These are phyloP conservation scores for Lactarius quietus DNA, from an alignment of 768 basidiomycete species.

Conservation along the genomic window DNA sequence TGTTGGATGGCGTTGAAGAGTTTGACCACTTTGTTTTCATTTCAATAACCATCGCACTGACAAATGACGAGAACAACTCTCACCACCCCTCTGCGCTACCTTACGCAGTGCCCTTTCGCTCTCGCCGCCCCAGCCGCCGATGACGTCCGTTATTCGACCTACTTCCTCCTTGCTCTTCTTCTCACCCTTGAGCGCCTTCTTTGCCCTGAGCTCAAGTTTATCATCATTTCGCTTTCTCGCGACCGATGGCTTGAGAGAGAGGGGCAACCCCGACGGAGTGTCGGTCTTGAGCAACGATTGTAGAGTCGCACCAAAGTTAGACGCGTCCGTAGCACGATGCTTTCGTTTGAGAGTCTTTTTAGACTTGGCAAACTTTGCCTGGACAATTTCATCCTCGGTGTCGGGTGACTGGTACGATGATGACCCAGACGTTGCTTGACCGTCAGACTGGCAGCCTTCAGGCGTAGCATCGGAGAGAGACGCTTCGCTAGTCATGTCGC, in stretches of 20 bases:
- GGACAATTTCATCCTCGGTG: conserved; percentile 64
- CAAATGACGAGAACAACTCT: conserved; percentile 25
- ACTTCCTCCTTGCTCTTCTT: conserved; percentile 72
- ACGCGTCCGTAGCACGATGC: conserved; percentile 70
- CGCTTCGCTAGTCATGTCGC: not conserved
- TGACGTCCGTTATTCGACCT: conserved; percentile 62
- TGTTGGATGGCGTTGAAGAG: conserved; percentile 86
- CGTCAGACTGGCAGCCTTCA: conserved; percentile 21
- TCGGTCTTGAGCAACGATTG: conserved; percentile 69
- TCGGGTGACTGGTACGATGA: conserved; percentile 33
- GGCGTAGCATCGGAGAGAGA: conserved; percentile 19
- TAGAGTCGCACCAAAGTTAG: conserved; percentile 71
- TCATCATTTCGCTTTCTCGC: conserved; percentile 67
- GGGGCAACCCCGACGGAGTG: conserved; percentile 62
- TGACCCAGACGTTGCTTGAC: conserved; percentile 29
- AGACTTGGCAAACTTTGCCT: conserved; percentile 57
- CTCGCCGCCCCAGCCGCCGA: conserved; percentile 88
- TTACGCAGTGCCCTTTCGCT: conserved; percentile 73
- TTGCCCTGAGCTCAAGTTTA: conserved; percentile 69
- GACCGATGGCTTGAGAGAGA: conserved; percentile 77
- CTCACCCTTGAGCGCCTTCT: conserved; percentile 65
- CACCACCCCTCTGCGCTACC: conserved; percentile 83
- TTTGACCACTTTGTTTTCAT: conserved; percentile 56
- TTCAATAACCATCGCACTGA: not conserved
- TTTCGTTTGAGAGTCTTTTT: conserved; percentile 81